Evolutionary conservation across 176 grass and related monocot genomes (phyloP), one percentile per base, ranked within the genome.

Genomic region (maize (Zea mays)): DNA sequence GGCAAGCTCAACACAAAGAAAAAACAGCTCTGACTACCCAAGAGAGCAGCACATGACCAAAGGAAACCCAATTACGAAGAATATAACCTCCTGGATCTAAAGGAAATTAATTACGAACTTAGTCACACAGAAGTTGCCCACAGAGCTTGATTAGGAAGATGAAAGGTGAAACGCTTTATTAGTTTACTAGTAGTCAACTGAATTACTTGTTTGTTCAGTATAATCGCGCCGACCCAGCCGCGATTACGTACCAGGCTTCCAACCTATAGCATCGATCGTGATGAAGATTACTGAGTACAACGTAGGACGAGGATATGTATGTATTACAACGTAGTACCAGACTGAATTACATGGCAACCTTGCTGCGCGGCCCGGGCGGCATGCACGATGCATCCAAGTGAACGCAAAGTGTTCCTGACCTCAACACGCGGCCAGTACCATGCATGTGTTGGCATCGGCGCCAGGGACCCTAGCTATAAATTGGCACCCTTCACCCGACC

Each of bases 121-220:
- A 49, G 15, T 6, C 6, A 52, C 17, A 52, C 50, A 52, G 15
- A 56, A 57, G 54, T 55, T 21, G 1, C n/a, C 55, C 55, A 58
- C 55, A 58, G n/a, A 58, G 55, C 0, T 58, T 58, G 55, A 58
- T 58, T 58, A 58, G 55, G 8, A 58, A 9, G 55, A 9, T 58
- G 55, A 21, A 58, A 58, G 3, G n/a, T 58, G 27, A 16, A 21
- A 0, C 7, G 55, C n/a, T 20, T 19, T 4, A 9, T 9, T 10
- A 57, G 54, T 56, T 58, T 20, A 21, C n/a, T 58, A 58, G 55
- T 58, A 58, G 55, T 58, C 55, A 58, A 58, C 55, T 21, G n/a
- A 20, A 10, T 58, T 21, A 21, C 55, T 58, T 58, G n/a, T 21
- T 20, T 58, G 55, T 58, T 58, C n/a, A 58, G n/a, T 58, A 58